Base-by-base conservation (phyloP, 768 basidiomycete species). In the Lanmaoa rubissima region DNA sequence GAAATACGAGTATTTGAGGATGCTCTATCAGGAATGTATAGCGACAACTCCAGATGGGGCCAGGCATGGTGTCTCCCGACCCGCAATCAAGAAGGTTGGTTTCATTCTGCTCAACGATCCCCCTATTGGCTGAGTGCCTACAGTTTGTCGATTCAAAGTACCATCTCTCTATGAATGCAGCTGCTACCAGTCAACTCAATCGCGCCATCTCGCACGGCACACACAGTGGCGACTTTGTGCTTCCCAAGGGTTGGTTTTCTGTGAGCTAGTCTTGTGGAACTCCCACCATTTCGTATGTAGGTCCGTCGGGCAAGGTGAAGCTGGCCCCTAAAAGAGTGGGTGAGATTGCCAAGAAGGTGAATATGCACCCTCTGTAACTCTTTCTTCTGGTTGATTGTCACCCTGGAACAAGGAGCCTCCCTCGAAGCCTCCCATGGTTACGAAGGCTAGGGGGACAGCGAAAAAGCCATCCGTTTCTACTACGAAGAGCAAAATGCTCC, bases 11-110 rank as follows among this genome's bases (percentile, higher is more conserved):
- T n/a, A 17, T 21, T 14, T 16, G 31, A 54, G 24, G 42, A 21
- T 21, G 13, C 8, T 17, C 28, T 38, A 13, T 52, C 59, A 92
- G 90, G 90, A 91, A 73, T 89, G 87, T 66, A 88, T 94, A 69
- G 67, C 74, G 53, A 77, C 73, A 35, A 76, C 86, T 69, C 82
- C 82, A 62, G 85, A 86, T 41, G 87, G 89, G 38, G 76, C 78
- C 28, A 84, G 88, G 46, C 63, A 75, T 53, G 92, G 91, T 57
- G 92, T 92, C 39, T 93, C 91, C 14, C 81, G 93, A 47, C 74
- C 77, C 21, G 79, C 79, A 8, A 87, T 94, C 73, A 95, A 94
- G 84, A 91, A 90, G 82, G 87, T 90, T 8, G 14, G 24, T 8
- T 11, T 34, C 3, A 24, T 51, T 38, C 35, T 38, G 10, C 51